A percentile compares a stretch with the other conserved stretches of the same genome.
Conservation (phyloP, 2,329 filamentous ascomycete species). For the Cryphonectria parasitica region DNA sequence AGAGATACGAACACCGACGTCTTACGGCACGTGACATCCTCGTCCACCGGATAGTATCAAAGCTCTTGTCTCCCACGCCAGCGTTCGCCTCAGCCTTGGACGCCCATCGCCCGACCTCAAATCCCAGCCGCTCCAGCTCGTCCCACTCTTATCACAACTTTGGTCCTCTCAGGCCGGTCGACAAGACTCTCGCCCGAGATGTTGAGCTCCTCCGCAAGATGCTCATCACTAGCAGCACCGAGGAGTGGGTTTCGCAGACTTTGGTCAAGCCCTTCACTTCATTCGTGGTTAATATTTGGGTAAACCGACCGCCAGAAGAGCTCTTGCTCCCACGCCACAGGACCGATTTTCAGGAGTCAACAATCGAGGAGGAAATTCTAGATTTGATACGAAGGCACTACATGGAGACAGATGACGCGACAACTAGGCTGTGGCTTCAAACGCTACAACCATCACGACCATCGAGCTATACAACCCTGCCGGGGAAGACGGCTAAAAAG, state of each 20-base stretch:
- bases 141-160: constrained; percentile 22
- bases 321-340: background rate
- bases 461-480: constrained; percentile 21
- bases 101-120: background rate
- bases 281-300: too few relatives aligned
- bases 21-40: constrained; percentile 39
- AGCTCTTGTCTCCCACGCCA: constrained; percentile 35
- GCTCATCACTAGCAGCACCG: constrained; percentile 32
- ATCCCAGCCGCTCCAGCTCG: background rate
- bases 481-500: background rate
- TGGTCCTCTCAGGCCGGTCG: constrained; percentile 30
- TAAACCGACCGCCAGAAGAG: background rate
- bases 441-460: constrained; percentile 1
- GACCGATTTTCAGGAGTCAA: background rate
- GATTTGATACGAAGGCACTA: constrained; percentile 35
- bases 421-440: constrained; percentile 31
- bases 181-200: constrained; percentile 36
- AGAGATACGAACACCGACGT: constrained; percentile 40
- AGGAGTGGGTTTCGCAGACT: constrained; percentile 4
- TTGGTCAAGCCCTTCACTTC: background rate
- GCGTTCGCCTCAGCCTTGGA: constrained; percentile 29
- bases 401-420: constrained; percentile 32
- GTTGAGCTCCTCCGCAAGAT: constrained; percentile 35
- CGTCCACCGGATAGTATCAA: constrained; percentile 38
- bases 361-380: constrained; percentile 29